phyloP scores from a whole-genome alignment of 169 alveolate species.

The Eimeria falciformis region DNA sequence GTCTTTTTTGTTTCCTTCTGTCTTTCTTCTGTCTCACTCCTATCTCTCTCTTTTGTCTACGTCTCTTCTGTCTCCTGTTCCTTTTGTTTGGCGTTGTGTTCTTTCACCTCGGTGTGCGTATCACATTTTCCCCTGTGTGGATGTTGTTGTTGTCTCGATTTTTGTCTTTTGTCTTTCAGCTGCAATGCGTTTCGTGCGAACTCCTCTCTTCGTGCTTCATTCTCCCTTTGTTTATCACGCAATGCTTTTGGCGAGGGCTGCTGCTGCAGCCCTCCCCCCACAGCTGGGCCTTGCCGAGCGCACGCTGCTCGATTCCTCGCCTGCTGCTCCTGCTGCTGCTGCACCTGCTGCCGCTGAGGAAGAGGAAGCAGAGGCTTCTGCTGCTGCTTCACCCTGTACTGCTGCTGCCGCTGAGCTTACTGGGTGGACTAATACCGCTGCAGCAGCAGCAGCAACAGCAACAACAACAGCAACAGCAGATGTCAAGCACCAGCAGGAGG shows the following conservation, averaged over 20 bases:
- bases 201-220: slow-evolving; percentile 19
- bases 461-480: background rate
- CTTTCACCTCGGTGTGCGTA: background rate
- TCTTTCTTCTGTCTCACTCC: background rate
- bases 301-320: background rate
- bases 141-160: background rate
- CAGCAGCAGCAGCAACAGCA: slow-evolving; percentile 53
- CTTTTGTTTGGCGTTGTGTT: background rate
- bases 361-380: background rate
- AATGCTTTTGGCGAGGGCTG: slow-evolving; percentile 7
- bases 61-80: background rate
- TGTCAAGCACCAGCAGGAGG: background rate
- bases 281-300: background rate
- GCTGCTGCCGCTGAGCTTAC: slow-evolving; percentile 3
- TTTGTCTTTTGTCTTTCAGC: slow-evolving; percentile 5
- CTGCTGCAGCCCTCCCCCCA: slow-evolving; percentile 23
- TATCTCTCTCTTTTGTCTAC: background rate
- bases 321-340: background rate
- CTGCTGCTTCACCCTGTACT: background rate
- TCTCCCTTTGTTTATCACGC: slow-evolving; percentile 29
- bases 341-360: slow-evolving; percentile 1
- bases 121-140: background rate
- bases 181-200: slow-evolving; percentile 24
- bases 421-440: background rate
- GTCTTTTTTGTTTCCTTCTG: background rate